Conservation (phyloP, 495 filamentous ascomycete genomes). For the Parachaetomium inaequale region DNA sequence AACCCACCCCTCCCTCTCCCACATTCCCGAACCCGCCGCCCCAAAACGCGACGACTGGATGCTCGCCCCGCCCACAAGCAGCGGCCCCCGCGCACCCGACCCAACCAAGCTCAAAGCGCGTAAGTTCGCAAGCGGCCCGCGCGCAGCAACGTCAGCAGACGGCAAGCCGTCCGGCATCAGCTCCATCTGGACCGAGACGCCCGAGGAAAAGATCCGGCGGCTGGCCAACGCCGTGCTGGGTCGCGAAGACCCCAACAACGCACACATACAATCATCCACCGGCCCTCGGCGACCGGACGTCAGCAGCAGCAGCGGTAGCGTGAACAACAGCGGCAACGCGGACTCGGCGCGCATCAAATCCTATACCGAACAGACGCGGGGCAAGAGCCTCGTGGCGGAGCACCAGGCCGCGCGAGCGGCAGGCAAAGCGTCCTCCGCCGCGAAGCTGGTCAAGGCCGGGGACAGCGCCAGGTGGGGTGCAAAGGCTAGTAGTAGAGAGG, state of each 20-base stretch:
- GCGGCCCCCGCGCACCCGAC: conserved; percentile 63
- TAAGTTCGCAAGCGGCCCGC: conserved; percentile 59
- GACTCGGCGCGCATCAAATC: conserved; percentile 33
- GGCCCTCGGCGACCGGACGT: conserved; percentile 3
- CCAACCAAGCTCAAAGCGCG: conserved; percentile 79
- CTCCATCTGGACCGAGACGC: conserved; percentile 86
- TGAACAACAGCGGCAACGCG: neutral
- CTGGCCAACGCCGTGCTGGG: conserved; percentile 86
- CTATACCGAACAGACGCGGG: conserved; percentile 51
- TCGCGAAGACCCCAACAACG: conserved; percentile 40
- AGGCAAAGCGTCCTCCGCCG: conserved; percentile 15
- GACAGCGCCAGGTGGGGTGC: conserved; percentile 6
- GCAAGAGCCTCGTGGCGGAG: conserved; percentile 61
- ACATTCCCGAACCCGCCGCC: conserved; percentile 29
- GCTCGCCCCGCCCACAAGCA: conserved; percentile 72
- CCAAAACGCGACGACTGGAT: conserved; percentile 85
- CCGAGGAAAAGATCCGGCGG: conserved; percentile 78
- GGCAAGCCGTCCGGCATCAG: conserved; percentile 50
- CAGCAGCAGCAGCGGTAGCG: neutral
- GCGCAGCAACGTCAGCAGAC: conserved; percentile 28
- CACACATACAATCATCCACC: neutral
- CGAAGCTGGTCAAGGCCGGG: neutral
- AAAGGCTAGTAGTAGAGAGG: conserved; percentile 32
- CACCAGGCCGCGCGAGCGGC: conserved; percentile 41
- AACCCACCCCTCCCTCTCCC: conserved; percentile 18